A percentile compares a stretch with the other conserved stretches of the same genome.
phyloP scores from a whole-genome alignment of 1,139 yeast species.

The Taiozyma onychis region DNA sequence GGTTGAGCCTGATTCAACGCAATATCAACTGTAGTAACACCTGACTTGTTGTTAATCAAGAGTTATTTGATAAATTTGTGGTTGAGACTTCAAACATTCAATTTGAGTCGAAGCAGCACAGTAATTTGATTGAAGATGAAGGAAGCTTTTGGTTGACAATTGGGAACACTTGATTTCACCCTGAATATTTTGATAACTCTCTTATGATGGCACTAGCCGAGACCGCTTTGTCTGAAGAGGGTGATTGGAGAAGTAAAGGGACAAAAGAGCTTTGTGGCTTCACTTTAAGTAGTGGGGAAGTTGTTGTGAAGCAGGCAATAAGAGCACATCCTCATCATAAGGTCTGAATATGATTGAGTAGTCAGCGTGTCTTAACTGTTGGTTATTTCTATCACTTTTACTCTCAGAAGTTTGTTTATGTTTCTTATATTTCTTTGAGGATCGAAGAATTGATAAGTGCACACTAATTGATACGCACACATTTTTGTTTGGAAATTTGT shows the following conservation, averaged over 20 bases:
- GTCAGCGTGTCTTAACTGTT: too few relatives aligned
- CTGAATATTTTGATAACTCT: slow-evolving; percentile 40
- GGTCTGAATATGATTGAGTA: too few relatives aligned
- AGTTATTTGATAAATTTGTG: slow-evolving; percentile 75
- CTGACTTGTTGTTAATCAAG: slow-evolving; percentile 45
- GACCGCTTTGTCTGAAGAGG: slow-evolving; percentile 61
- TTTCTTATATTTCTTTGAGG: too few relatives aligned
- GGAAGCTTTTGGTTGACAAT: slow-evolving; percentile 28
- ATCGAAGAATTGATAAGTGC: too few relatives aligned
- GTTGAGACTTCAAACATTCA: slow-evolving; percentile 74
- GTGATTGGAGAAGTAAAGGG: slow-evolving; percentile 41
- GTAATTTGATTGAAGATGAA: slow-evolving; percentile 43
- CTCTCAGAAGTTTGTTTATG: too few relatives aligned
- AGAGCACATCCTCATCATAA: slow-evolving; percentile 19
- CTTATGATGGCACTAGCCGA: slow-evolving; percentile 39
- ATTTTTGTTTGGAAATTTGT: too few relatives aligned
- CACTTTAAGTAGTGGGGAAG: slow-evolving; percentile 23
- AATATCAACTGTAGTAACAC: slow-evolving; percentile 14
- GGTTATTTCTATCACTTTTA: too few relatives aligned
- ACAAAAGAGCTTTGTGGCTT: slow-evolving; percentile 20
- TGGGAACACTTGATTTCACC: slow-evolving; percentile 31
- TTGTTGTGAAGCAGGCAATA: slow-evolving; percentile 62
- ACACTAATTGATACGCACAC: too few relatives aligned
- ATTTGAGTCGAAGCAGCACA: slow-evolving; percentile 77
- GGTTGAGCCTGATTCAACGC: slow-evolving; percentile 12